These are phyloP conservation scores for Aspergillus sp. DNA, from an alignment of 2,329 filamentous ascomycete species.

Conservation along the genomic window DNA sequence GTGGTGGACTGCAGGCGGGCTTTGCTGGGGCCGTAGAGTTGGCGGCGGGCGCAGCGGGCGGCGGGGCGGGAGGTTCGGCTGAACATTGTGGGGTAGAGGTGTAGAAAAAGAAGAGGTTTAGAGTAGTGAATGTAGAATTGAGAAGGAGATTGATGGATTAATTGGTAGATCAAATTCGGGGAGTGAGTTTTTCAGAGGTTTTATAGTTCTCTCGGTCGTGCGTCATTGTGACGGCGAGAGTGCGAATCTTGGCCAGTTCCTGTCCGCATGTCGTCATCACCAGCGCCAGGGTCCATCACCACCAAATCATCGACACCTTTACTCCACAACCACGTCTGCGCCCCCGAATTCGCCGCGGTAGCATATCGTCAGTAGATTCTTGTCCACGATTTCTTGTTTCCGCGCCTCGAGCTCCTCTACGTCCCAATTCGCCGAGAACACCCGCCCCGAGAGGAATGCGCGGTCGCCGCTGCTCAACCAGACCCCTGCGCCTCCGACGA, in stretches of 20 bases:
- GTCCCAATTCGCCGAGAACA: slow-evolving; percentile 24
- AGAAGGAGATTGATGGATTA: neutral
- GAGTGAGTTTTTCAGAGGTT: neutral
- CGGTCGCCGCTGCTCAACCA: slow-evolving; percentile 22
- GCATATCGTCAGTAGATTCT: neutral
- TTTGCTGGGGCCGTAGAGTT: slow-evolving; percentile 11
- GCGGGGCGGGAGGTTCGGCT: slow-evolving; percentile 12
- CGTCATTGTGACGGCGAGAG: neutral
- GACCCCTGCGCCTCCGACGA: slow-evolving; percentile 21
- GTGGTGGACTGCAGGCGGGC: slow-evolving; percentile 35
- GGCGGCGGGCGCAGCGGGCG: slow-evolving; percentile 12
- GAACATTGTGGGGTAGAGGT: slow-evolving; percentile 3
- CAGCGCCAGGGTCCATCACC: neutral
- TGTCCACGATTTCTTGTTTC: slow-evolving; percentile 20
- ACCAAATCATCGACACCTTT: neutral
- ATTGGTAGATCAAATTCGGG: neutral
- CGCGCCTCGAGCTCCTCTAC: slow-evolving; percentile 23
- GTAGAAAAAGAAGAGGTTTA: neutral
- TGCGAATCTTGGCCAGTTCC: neutral
- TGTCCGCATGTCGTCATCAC: neutral
- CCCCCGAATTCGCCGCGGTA: neutral
- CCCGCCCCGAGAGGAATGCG: slow-evolving; percentile 21
- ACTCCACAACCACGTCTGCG: neutral
- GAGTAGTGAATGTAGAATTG: neutral
- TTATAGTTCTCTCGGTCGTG: neutral